Percentiles rank a stretch among this genome's conserved stretches.
phyloP scores from a whole-genome alignment of 202 grass and related monocot species.

The Sporobolus alterniflorus region DNA sequence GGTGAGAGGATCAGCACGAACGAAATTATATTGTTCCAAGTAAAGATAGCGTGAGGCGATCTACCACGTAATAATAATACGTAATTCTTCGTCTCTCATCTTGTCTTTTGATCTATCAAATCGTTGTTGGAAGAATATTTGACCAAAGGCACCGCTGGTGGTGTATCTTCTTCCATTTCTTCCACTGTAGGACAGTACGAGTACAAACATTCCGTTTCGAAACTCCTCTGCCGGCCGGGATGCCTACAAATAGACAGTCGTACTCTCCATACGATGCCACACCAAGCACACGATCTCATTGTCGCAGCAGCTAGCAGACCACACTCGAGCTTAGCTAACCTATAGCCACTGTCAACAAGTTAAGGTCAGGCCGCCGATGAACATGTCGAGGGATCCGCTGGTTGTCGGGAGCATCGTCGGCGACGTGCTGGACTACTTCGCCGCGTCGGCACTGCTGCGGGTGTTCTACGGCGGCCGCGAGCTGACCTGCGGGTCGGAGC shows the following conservation, averaged over 20 bases:
- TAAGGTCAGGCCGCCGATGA: background rate
- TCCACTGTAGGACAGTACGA: background rate
- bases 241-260: conserved; percentile 27
- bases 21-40: background rate
- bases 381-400: conserved; percentile 63
- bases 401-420: conserved; percentile 61
- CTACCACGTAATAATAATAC: background rate
- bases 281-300: background rate
- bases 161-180: conserved; percentile 11
- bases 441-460: conserved; percentile 41
- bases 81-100: background rate
- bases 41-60: background rate
- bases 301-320: background rate
- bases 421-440: conserved; percentile 60
- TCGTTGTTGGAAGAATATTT: conserved; percentile 17
- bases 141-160: background rate
- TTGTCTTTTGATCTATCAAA: conserved; percentile 4
- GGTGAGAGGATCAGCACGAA: background rate
- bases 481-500: conserved; percentile 64
- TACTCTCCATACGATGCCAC: background rate
- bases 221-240: background rate
- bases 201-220: background rate
- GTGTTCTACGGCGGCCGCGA: conserved; percentile 54
- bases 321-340: background rate
- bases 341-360: too few species aligned